A percentile compares a stretch with the other conserved stretches of the same genome.
These are phyloP conservation scores for Syncephalastrum racemosum DNA, from an alignment of 371 early-diverging fungal genomes.

Conservation along the genomic window DNA sequence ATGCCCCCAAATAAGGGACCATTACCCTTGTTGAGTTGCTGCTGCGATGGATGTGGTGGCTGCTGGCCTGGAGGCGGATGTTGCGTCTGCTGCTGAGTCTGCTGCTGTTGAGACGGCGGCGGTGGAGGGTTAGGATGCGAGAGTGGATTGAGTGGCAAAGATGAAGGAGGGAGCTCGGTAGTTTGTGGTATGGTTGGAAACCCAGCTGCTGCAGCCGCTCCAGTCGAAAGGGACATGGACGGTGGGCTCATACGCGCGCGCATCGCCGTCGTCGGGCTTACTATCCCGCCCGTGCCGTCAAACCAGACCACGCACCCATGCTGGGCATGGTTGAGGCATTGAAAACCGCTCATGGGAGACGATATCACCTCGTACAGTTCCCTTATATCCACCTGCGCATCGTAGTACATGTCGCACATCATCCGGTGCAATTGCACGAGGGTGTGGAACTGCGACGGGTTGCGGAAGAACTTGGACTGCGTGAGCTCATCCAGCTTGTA, in stretches of 20 bases:
- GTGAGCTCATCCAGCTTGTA: conserved; percentile 33
- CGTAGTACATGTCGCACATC: conserved; percentile 34
- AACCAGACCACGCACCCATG: conserved; percentile 33
- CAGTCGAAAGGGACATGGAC: neutral
- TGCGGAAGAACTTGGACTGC: conserved; percentile 18
- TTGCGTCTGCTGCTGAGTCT: no score
- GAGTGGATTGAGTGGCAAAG: no score
- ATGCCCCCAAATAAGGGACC: no score
- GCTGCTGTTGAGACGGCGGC: no score
- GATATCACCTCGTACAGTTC: conserved; percentile 32
- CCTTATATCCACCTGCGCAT: conserved; percentile 23
- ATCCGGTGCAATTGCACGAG: conserved; percentile 32
- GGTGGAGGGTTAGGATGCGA: no score
- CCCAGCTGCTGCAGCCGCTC: conserved; percentile 3
- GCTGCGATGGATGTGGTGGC: no score
- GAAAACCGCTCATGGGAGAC: conserved; percentile 28
- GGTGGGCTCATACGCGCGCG: neutral
- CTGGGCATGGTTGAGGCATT: conserved; percentile 30
- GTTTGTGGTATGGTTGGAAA: neutral
- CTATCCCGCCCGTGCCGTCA: neutral
- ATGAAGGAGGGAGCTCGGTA: no score
- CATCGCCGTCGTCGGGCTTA: neutral
- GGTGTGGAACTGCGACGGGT: conserved; percentile 25
- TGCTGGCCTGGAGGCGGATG: no score
- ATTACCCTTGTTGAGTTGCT: no score